Percentiles rank a stretch among this genome's conserved stretches.
Conservation (phyloP, 176 grass and related monocot genomes). For the Olyra latifolia region DNA sequence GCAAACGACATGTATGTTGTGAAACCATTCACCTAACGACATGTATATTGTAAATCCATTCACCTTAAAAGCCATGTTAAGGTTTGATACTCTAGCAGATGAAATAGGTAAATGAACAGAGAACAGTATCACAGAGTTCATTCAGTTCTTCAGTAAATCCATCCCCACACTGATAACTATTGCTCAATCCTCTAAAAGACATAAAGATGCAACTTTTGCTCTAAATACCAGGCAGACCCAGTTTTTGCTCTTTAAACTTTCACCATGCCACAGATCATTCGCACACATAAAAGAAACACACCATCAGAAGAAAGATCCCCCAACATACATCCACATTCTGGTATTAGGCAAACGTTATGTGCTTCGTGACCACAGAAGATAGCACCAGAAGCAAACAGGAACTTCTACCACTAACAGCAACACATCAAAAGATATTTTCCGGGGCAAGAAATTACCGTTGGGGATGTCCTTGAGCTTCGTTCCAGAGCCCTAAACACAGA, state of each 20-base stretch:
- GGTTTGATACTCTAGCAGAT: too few species aligned
- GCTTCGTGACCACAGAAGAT: too few species aligned
- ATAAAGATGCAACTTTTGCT: neutral
- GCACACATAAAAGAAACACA: neutral
- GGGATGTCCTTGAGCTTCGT: conserved; percentile 93
- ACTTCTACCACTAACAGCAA: neutral
- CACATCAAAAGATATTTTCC: neutral
- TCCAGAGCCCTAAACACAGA: conserved; percentile 74
- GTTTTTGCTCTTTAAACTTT: neutral
- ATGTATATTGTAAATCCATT: too few species aligned
- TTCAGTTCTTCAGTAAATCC: neutral
- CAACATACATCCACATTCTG: too few species aligned
- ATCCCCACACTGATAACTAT: neutral
- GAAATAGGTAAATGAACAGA: neutral
- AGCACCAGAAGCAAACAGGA: neutral
- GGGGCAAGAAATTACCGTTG: conserved; percentile 51
- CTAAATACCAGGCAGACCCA: neutral
- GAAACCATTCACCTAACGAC: neutral
- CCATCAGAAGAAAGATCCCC: neutral
- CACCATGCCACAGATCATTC: neutral
- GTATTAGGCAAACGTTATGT: too few species aligned
- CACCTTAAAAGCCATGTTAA: neutral
- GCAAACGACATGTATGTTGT: neutral
- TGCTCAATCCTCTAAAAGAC: neutral
- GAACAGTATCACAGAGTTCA: neutral